Evolutionary conservation across 768 basidiomycete species (phyloP).

Genomic region (Boletus sensibilis): DNA sequence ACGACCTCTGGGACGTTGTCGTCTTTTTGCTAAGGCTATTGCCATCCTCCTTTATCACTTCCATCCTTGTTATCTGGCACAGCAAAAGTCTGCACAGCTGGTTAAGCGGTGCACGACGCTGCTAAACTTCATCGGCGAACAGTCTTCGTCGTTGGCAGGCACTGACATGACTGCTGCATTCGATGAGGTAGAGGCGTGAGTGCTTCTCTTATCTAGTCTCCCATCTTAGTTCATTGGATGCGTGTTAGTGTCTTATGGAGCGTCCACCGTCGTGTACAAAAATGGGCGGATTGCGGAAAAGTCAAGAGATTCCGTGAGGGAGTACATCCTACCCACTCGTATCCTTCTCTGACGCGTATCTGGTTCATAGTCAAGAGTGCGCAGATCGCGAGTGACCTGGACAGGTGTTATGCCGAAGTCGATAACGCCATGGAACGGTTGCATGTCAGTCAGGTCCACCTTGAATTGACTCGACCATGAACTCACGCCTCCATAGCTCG

Average conservation of each 20-base stretch:
- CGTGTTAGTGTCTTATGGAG: slow-evolving; percentile 40
- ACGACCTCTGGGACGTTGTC: neutral
- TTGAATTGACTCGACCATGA: neutral
- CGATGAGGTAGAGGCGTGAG: slow-evolving; percentile 48
- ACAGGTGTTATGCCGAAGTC: slow-evolving; percentile 43
- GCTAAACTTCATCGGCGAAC: slow-evolving; percentile 40
- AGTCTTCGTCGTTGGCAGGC: slow-evolving; percentile 38
- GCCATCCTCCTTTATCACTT: neutral
- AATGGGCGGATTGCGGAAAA: slow-evolving; percentile 40
- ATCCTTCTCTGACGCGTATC: slow-evolving; percentile 4
- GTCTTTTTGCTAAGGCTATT: slow-evolving; percentile 1
- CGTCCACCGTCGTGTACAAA: slow-evolving; percentile 39
- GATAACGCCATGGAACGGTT: slow-evolving; percentile 42
- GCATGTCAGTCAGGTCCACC: slow-evolving; percentile 34
- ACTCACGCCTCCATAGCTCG: slow-evolving; percentile 18
- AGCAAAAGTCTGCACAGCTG: slow-evolving; percentile 46
- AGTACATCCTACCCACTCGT: neutral
- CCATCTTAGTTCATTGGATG: neutral
- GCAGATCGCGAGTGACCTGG: slow-evolving; percentile 48
- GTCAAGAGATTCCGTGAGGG: slow-evolving; percentile 41
- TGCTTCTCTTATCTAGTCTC: neutral
- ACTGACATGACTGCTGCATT: slow-evolving; percentile 39
- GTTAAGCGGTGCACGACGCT: slow-evolving; percentile 42
- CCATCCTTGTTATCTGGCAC: slow-evolving; percentile 2
- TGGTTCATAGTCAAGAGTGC: slow-evolving; percentile 39